Base-by-base conservation (phyloP, 1,284 basidiomycete genomes). In the Apiotrichum brassicae region DNA sequence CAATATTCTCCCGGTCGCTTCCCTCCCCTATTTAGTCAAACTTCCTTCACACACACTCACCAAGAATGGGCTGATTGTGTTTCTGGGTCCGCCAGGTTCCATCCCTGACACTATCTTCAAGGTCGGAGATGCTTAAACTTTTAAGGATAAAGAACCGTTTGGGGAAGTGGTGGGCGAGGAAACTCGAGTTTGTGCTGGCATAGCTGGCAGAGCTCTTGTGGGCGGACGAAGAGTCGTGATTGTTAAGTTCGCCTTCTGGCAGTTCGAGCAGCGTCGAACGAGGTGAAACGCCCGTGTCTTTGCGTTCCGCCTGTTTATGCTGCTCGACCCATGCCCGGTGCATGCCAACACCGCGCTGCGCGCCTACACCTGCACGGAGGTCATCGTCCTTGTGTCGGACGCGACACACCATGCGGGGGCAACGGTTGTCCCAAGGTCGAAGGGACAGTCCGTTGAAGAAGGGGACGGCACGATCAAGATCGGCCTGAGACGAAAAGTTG, bases 141-240 rank as follows among this genome's bases (percentile, higher is more conserved):
- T 97, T 97, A 59, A 97, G 80, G 54, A 97, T 93, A 63, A 97
- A 97, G 70, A 84, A 92, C 22, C 93, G 82, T 63, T 82, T 81
- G 4, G 88, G 87, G 69, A 95, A 97, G 67, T 87, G 76, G 38
- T 76, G 78, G 8, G 76, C 63, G 8, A 93, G 76, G 56, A 94
- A 73, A 39, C 70, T 72, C 32, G 73, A 74, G 49, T 70, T 72
- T 20, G 70, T 74, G 49, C 67, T 71, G 1, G 68, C 82, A 37
- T 81, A 83, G 62, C 81, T 83, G 12, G 60, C 62, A n/a, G 82
- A 80, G 48, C 77, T 78, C 40, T 76, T 73, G 34, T 63, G 62
- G 39, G 46, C 50, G n/a, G 54, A 56, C 6, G 48, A 48, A 19
- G 40, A 41, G 24, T 47, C 38, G 34, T 44, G 40, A n/a, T 12